Base-by-base conservation (phyloP, 2,329 filamentous ascomycete genomes). In the Fusarium praegraminearum region DNA sequence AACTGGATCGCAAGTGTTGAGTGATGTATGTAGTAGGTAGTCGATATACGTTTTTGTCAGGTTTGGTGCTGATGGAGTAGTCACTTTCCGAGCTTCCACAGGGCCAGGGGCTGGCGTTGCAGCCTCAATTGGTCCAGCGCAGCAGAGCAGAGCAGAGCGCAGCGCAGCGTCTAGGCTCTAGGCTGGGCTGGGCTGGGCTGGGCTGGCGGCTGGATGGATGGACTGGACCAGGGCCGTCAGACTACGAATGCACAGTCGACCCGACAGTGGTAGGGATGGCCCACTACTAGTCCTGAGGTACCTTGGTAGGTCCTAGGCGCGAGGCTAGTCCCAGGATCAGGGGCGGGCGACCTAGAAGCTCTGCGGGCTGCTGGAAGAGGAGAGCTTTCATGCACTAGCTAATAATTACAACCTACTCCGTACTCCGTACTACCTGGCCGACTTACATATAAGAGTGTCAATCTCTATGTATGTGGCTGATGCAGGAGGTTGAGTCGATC, bases 81-180 rank as follows among this genome's bases (percentile, higher is more conserved):
- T 65, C 47, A 43, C 66, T 70, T 59, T 62, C 67, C 52, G 66
- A 65, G 69, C 66, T 71, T 72, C 69, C 57, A 67, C 62, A 43
- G 60, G 40, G 51, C 69, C 69, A 72, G 69, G 69, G 69, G 66
- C 66, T 70, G 69, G 54, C 53, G 35, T 71, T 54, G 60, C 66
- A 62, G 57, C 68, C 68, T 70, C 63, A 66, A 74, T 72, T 74
- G 63, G 66, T 35, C 52, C 58, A 61, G 69, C 41, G 44, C 58
- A 61, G 62, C 60, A 46, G 44, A 46, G 26, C 44, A 46, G 44
- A 46, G 26, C 45, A 47, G 45, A 47, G 28, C 46, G 49, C 35
- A 51, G 24, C 33, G 49, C 22, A 51, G 49, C 49, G 49, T 51
- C 49, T 51, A 51, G 33, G 22, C 33, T 51, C 47, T 51, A 24